Percentiles rank a stretch among this genome's conserved stretches.
These are phyloP conservation scores for Cladosporium sp. DNA, from an alignment of 2,329 filamentous ascomycete genomes.

Conservation along the genomic window DNA sequence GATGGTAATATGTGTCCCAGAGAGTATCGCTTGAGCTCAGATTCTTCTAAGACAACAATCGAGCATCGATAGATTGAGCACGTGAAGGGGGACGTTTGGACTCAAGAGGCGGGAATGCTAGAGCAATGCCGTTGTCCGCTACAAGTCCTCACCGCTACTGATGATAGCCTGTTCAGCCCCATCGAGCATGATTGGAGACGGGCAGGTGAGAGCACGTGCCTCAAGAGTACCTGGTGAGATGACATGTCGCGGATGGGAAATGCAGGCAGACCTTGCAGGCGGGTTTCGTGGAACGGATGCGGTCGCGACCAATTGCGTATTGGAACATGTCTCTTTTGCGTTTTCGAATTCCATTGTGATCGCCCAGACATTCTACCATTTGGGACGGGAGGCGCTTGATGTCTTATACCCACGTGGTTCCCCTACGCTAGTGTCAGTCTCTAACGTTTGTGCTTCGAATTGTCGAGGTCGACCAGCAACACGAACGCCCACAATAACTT, in stretches of 20 bases:
- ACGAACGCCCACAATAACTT: no score
- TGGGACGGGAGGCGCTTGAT: background rate
- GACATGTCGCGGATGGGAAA: slow-evolving; percentile 7
- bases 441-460: background rate
- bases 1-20: background rate
- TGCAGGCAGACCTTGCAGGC: background rate
- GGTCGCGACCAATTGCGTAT: background rate
- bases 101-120: background rate
- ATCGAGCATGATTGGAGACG: background rate
- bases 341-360: background rate
- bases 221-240: background rate
- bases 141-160: background rate
- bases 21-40: background rate
- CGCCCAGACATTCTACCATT: background rate
- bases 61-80: slow-evolving; percentile 1
- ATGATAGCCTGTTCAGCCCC: background rate
- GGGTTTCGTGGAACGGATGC: background rate
- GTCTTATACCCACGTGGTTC: slow-evolving; percentile 2
- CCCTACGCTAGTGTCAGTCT: slow-evolving; percentile 4
- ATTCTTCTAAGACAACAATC: background rate
- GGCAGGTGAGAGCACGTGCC: background rate
- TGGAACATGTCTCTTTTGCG: background rate
- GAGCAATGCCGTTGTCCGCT: slow-evolving; percentile 1
- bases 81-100: background rate
- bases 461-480: background rate